These are phyloP conservation scores for Alternaria triticina DNA, from an alignment of 2,329 filamentous ascomycete genomes.

Conservation along the genomic window DNA sequence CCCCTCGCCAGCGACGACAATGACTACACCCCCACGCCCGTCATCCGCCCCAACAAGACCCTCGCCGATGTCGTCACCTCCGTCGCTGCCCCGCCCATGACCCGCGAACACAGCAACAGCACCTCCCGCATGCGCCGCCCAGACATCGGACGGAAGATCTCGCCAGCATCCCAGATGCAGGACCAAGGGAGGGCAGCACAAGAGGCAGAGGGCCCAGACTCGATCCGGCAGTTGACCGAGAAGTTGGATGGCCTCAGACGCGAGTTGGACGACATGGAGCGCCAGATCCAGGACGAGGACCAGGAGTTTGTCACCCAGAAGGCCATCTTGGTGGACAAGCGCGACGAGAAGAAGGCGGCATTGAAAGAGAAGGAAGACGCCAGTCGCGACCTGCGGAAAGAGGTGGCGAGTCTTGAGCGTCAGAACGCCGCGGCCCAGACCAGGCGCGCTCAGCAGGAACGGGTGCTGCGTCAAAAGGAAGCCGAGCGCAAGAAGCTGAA, in stretches of 20 bases:
- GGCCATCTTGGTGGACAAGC: conserved; percentile 70
- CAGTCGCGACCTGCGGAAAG: conserved; percentile 81
- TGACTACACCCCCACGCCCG: conserved; percentile 59
- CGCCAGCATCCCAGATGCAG: conserved; percentile 67
- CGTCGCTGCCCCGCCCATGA: conserved; percentile 65
- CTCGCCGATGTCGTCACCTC: conserved; percentile 67
- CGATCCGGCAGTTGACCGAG: conserved; percentile 77
- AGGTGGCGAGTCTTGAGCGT: conserved; percentile 79
- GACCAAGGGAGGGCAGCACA: conserved; percentile 42
- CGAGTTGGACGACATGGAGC: conserved; percentile 81
- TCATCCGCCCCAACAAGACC: conserved; percentile 59
- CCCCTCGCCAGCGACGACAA: conserved; percentile 47
- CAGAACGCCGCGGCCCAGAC: conserved; percentile 82
- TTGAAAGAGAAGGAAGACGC: conserved; percentile 91
- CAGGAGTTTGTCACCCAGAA: conserved; percentile 57
- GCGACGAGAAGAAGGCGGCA: conserved; percentile 76
- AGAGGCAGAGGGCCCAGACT: conserved; percentile 49
- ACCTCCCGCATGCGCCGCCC: conserved; percentile 64
- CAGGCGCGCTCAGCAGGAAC: conserved; percentile 79
- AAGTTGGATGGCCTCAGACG: conserved; percentile 79
- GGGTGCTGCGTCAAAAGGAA: conserved; percentile 70
- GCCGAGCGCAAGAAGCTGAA: conserved; percentile 72
- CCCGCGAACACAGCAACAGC: conserved; percentile 69
- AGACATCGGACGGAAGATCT: conserved; percentile 76
- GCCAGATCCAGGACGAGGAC: conserved; percentile 68